Evolutionary conservation across 768 basidiomycete species (phyloP), one percentile per base, ranked within the genome.

Genomic region (Pisolithus marmoratus): DNA sequence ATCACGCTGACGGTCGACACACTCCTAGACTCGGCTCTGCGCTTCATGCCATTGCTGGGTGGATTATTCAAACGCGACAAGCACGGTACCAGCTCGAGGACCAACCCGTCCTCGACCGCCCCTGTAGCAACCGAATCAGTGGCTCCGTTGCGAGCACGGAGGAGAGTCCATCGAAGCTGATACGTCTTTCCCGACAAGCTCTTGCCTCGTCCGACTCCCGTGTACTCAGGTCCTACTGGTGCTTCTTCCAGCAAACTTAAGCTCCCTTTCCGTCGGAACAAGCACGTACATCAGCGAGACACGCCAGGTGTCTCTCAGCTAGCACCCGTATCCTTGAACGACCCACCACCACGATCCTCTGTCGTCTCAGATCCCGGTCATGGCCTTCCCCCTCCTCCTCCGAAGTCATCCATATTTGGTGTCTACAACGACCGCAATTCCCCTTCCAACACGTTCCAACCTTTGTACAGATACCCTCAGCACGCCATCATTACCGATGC

Each of bases 331-430:
- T 56, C 58, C 34, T 59, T 60, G 45, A 59, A 55, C 48, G 65
- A 63, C 14, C 44, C 63, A 1, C 61, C 74, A 3, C 66, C 45
- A 64, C 65, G 58, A 72, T 73, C 69, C 5, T 61, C 68, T 46
- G 68, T 71, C 6, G 70, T 67, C 6, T 76, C 79, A 40, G 78
- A 80, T 48, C 64, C 72, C 4, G 79, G 77, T 15, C 60, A 68
- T 19, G 71, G 70, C 23, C 57, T 72, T 24, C 75, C 74, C 31
- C 83, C 82, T 4, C 83, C 85, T 1, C 84, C 84, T 1, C 76
- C 78, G 20, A 81, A 81, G 60, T 82, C 81, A 2, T 76, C 82
- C 40, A 74, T 87, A 50, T 87, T 88, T 64, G 78, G 75, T 9
- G 74, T 76, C 5, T 78, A 83, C 57, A 77, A 68, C 23, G 83